Percentiles rank a stretch among this genome's conserved stretches.
phyloP scores from a whole-genome alignment of 2,329 filamentous ascomycete genomes.

The Aspergillus arachidicola region DNA sequence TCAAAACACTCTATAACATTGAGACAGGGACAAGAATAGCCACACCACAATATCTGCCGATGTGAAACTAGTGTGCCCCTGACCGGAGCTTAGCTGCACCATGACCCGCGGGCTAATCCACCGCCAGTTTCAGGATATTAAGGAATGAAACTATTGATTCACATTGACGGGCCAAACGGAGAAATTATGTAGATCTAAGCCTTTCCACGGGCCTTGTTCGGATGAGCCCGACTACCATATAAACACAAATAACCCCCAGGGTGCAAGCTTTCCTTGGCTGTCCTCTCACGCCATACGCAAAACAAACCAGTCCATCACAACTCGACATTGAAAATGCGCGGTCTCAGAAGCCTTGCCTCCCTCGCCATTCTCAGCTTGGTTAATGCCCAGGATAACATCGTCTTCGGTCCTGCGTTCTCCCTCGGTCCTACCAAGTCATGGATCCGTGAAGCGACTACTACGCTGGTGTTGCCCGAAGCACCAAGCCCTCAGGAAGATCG shows the following conservation, averaged over 20 bases:
- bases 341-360: constrained; percentile 6
- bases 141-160: neutral
- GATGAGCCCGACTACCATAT: neutral
- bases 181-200: neutral
- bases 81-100: constrained; percentile 4
- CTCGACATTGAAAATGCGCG: neutral
- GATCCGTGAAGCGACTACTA: constrained; percentile 36
- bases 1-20: neutral
- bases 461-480: constrained; percentile 30
- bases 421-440: constrained; percentile 34
- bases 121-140: constrained; percentile 1
- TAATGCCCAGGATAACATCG: constrained; percentile 21
- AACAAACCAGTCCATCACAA: neutral
- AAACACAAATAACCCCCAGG: neutral
- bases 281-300: neutral
- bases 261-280: neutral
- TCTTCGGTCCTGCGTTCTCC: constrained; percentile 35
- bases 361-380: constrained; percentile 21
- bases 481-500: constrained; percentile 30
- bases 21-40: neutral
- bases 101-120: neutral
- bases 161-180: neutral
- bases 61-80: constrained; percentile 6
- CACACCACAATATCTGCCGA: neutral
- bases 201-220: neutral